phyloP scores from a whole-genome alignment of 2,329 filamentous ascomycete species.

The Emergomyces orientalis region DNA sequence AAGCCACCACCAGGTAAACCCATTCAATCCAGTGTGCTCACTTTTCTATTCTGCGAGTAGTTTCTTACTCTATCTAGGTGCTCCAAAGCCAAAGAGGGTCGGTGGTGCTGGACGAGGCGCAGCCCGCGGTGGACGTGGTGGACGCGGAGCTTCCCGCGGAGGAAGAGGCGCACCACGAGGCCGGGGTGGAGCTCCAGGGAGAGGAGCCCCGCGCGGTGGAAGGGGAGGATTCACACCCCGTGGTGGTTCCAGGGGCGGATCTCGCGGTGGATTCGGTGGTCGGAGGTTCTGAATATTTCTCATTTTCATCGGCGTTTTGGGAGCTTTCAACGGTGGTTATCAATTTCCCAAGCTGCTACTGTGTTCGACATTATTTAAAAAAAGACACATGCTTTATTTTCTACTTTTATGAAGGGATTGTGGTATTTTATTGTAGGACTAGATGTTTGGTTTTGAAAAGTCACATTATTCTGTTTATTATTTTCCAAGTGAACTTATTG shows the following conservation, averaged over 20 bases:
- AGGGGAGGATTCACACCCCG: slow-evolving; percentile 25
- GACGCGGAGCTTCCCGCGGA: slow-evolving; percentile 38
- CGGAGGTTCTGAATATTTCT: slow-evolving; percentile 12
- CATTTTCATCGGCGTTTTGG: slow-evolving; percentile 6
- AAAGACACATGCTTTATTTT: neutral
- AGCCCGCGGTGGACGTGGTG: slow-evolving; percentile 38
- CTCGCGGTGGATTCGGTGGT: slow-evolving; percentile 27
- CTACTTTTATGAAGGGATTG: neutral
- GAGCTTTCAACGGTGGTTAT: slow-evolving; percentile 1
- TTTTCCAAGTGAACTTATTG: too few species aligned
- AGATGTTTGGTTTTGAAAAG: neutral
- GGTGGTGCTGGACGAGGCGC: slow-evolving; percentile 50
- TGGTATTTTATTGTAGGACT: slow-evolving; percentile 5
- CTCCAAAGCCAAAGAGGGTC: slow-evolving; percentile 59
- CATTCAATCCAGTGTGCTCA: neutral
- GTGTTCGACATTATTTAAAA: neutral
- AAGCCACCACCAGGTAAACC: slow-evolving; percentile 54
- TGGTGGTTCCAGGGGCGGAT: slow-evolving; percentile 25
- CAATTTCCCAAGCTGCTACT: neutral
- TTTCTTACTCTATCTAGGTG: slow-evolving; percentile 41
- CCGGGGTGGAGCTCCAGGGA: slow-evolving; percentile 40
- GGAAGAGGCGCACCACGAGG: slow-evolving; percentile 48
- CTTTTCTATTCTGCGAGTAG: neutral
- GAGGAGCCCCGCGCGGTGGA: slow-evolving; percentile 29
- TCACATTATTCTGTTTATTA: neutral